Percentiles rank a stretch among this genome's conserved stretches.
phyloP scores from a whole-genome alignment of 352 stramenopile genomes.

The Pythium periplocum region DNA sequence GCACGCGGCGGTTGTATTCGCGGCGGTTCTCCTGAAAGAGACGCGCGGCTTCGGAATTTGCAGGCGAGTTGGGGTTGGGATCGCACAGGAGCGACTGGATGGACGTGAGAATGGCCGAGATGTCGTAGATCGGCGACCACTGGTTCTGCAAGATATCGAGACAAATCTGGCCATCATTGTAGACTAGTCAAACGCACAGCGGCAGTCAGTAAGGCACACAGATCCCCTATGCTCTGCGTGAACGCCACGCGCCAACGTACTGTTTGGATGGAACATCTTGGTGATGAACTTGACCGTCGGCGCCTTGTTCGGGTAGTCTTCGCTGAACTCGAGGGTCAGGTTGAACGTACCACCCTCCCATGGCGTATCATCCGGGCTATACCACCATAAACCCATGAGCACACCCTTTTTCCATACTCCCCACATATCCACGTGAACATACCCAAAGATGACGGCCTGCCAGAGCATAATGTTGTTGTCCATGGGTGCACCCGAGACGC shows the following conservation, averaged over 20 bases:
- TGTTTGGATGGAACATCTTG: slow-evolving; percentile 99
- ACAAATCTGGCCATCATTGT: slow-evolving; percentile 91
- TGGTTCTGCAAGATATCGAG: slow-evolving; percentile 99
- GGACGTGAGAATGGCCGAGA: slow-evolving; percentile 98
- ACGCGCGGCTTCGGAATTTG: slow-evolving; percentile 97
- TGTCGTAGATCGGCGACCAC: slow-evolving; percentile 99
- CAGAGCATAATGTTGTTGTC: slow-evolving; percentile 99
- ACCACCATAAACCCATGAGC: slow-evolving; percentile 21
- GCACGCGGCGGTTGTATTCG: slow-evolving; percentile 99
- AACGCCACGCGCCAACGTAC: slow-evolving; percentile 22
- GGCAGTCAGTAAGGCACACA: neutral
- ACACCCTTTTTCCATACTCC: too few species aligned
- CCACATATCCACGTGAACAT: slow-evolving; percentile 3
- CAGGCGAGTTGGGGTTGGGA: slow-evolving; percentile 98
- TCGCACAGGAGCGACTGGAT: slow-evolving; percentile 99
- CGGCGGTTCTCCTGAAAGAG: slow-evolving; percentile 98
- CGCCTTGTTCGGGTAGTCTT: slow-evolving; percentile 99
- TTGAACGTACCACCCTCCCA: slow-evolving; percentile 99
- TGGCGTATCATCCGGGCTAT: slow-evolving; percentile 96
- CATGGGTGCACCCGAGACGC: slow-evolving; percentile 95
- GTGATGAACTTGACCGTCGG: slow-evolving; percentile 98
- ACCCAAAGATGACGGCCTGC: slow-evolving; percentile 91
- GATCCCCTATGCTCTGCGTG: neutral
- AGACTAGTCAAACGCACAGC: slow-evolving; percentile 45
- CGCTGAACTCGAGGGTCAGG: slow-evolving; percentile 97